phyloP scores from a whole-genome alignment of 768 basidiomycete genomes.

The Paxillus ammoniavirescens region DNA sequence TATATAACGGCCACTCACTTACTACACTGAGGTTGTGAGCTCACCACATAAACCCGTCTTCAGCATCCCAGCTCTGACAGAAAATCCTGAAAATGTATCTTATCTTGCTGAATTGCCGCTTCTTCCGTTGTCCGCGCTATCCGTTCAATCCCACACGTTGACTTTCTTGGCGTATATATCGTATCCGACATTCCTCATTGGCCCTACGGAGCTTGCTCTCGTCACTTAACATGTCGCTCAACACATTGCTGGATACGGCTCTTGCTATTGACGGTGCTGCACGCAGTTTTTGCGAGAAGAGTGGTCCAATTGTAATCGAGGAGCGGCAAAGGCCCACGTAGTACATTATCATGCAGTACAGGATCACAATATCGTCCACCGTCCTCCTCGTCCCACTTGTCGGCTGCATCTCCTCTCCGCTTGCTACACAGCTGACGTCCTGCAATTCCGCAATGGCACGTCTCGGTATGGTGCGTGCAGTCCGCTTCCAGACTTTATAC shows the following conservation, averaged over 20 bases:
- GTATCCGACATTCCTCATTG: conserved; percentile 86
- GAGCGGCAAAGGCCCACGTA: conserved; percentile 69
- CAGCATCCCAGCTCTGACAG: conserved; percentile 13
- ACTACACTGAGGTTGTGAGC: conserved; percentile 14
- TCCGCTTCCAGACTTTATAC: neutral
- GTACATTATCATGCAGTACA: conserved; percentile 90
- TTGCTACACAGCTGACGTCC: conserved; percentile 91
- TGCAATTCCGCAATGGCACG: conserved; percentile 89
- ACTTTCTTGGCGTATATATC: conserved; percentile 89
- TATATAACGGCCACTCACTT: no score
- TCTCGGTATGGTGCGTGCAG: conserved; percentile 66
- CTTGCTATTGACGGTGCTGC: conserved; percentile 74
- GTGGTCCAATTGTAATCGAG: conserved; percentile 62
- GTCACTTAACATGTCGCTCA: conserved; percentile 72
- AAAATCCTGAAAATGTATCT: conserved; percentile 27
- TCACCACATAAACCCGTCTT: conserved; percentile 25
- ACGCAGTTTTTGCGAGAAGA: conserved; percentile 66
- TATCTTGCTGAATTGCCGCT: conserved; percentile 70
- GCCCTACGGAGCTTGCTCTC: conserved; percentile 70
- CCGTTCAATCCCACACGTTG: conserved; percentile 82
- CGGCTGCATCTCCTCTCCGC: conserved; percentile 36
- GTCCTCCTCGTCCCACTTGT: conserved; percentile 16
- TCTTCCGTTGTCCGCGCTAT: conserved; percentile 66
- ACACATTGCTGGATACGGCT: conserved; percentile 58
- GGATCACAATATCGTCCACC: conserved; percentile 37